Evolutionary conservation across 306 rosid genomes (phyloP), one percentile per base, ranked within the genome.

Genomic region (Vicia villosa): DNA sequence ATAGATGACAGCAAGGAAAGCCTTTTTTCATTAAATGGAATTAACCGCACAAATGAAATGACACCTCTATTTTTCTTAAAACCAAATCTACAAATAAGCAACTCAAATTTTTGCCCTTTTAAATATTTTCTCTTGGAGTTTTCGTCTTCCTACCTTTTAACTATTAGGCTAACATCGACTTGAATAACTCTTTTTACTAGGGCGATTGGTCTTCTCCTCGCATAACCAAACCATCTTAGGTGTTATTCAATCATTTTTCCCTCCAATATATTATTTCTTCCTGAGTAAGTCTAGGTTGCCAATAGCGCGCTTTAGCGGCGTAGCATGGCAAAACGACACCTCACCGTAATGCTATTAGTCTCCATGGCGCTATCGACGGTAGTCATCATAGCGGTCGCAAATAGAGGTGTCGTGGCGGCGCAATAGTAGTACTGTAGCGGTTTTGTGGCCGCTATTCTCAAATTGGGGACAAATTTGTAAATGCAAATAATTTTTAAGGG

Each of bases 1-100:
- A 45, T 1, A 56, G 14, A 72, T 1, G 17, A 21, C 8, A 47
- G 14, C 7, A 15, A 47, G 32, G 24, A 49, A 59, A n/a, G 36
- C 26, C 59, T 11, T 30, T 11, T 17, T n/a, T 11, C 51, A 13
- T 46, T 10, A 59, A 30, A 32, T 30, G 52, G 38, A 72, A 32
- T 32, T 36, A 61, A 24, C 41, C 20, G 24, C 50, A 73, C 16
- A 2, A 30, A 49, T 36, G 40, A 46, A 61, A 59, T 7, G 49
- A 45, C 32, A 14, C 49, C 60, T 59, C 6, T 71, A 71, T 3
- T 71, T 55, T 45, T 58, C n/a, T 43, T 13, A 70, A 24, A 43
- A 51, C 51, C 63, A 70, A 58, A 51, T 70, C 66, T 14, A n/a
- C 32, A 3, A 10, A 52, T 9, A 55, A 42, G 16, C 64, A 46